Percentiles rank a stretch among this genome's conserved stretches.
Conservation (phyloP, 371 early-diverging fungal species). For the Mucor circinelloides region DNA sequence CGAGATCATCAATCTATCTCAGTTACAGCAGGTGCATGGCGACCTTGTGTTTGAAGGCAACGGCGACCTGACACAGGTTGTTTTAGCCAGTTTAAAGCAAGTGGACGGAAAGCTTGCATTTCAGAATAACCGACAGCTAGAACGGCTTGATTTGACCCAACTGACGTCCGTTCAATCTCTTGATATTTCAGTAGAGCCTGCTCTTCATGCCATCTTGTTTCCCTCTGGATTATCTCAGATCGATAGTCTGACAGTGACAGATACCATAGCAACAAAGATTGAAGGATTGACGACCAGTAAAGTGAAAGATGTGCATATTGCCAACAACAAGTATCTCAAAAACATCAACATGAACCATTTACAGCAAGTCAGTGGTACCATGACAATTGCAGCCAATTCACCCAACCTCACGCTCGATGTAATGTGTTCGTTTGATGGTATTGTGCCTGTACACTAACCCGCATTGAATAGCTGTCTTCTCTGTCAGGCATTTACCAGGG, state of each 20-base stretch:
- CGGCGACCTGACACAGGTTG: constrained; percentile 21
- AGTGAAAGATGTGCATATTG: constrained; percentile 37
- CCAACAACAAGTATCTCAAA: constrained; percentile 55
- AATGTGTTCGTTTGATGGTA: constrained; percentile 5
- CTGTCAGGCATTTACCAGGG: constrained; percentile 38
- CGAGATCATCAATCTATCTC: constrained; percentile 17
- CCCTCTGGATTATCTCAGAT: constrained; percentile 42
- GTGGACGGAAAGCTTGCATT: constrained; percentile 44
- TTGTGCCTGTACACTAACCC: constrained; percentile 20
- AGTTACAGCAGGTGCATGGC: constrained; percentile 26
- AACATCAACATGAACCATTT: constrained; percentile 37
- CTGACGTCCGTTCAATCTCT: constrained; percentile 39
- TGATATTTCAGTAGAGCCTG: constrained; percentile 47
- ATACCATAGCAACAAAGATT: constrained; percentile 46
- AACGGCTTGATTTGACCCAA: constrained; percentile 31
- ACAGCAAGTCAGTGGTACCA: constrained; percentile 26
- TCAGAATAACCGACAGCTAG: constrained; percentile 50
- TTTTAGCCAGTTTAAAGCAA: constrained; percentile 28
- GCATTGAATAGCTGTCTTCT: constrained; percentile 27
- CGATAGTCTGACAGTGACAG: constrained; percentile 39
- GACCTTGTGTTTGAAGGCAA: constrained; percentile 37
- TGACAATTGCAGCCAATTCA: constrained; percentile 52
- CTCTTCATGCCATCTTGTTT: constrained; percentile 37
- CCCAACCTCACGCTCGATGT: constrained; percentile 35
- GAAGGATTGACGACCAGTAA: constrained; percentile 44